Percentiles rank a stretch among this genome's conserved stretches.
Conservation (phyloP, 257 asterid genomes). For the Solanum microdontum region DNA sequence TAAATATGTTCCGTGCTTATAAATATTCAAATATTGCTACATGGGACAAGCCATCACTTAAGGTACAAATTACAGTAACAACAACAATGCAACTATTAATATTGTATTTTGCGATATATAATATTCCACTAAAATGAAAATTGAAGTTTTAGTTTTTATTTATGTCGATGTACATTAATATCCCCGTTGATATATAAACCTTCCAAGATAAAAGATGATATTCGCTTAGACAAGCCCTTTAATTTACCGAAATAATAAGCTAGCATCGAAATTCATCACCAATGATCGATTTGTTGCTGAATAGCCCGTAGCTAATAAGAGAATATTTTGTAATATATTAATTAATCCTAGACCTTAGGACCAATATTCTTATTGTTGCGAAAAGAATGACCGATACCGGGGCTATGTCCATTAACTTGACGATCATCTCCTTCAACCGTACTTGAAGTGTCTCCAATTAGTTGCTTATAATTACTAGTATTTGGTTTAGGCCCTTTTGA, state of each 20-base stretch:
- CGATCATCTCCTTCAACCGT: constrained; percentile 8
- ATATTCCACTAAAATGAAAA: neutral
- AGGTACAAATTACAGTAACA: neutral
- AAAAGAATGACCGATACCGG: constrained; percentile 52
- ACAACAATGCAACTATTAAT: neutral
- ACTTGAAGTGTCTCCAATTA: neutral
- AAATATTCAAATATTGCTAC: neutral
- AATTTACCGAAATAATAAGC: neutral
- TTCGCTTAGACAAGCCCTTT: neutral
- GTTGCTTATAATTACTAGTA: constrained; percentile 4
- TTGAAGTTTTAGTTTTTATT: neutral
- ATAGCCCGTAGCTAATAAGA: neutral
- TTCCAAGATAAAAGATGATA: neutral
- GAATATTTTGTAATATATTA: neutral
- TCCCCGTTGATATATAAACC: neutral
- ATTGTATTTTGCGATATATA: too few species aligned
- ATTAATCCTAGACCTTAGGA: constrained; percentile 18
- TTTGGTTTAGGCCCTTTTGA: neutral
- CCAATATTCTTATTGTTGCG: constrained; percentile 4
- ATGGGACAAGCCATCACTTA: neutral
- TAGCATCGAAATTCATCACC: neutral
- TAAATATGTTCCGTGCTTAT: neutral
- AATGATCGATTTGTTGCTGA: neutral
- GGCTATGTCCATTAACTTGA: constrained; percentile 36
- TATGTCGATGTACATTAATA: neutral